Evolutionary conservation across 352 stramenopile genomes (phyloP).

Genomic region (Phytopythium sindhum): DNA sequence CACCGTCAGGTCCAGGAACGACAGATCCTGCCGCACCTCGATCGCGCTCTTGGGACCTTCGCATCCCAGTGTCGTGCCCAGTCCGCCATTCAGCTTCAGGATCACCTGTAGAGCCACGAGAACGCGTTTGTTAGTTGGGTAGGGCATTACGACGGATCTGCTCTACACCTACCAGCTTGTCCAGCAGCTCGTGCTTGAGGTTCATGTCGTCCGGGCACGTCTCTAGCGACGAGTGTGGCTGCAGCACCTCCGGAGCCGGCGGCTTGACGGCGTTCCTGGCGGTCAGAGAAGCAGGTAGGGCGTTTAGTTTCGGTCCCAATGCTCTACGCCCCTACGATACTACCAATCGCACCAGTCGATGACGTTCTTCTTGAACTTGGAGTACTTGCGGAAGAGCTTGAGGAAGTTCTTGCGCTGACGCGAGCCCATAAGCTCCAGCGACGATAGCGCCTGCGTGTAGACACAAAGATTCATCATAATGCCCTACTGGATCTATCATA

Average conservation of each 20-base stretch:
- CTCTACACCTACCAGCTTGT: slow-evolving; percentile 79
- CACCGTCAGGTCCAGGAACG: slow-evolving; percentile 98
- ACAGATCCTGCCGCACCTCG: slow-evolving; percentile 91
- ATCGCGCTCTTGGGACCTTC: slow-evolving; percentile 92
- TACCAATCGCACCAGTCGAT: slow-evolving; percentile 63
- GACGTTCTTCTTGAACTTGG: slow-evolving; percentile 73
- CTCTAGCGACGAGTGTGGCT: slow-evolving; percentile 69
- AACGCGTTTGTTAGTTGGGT: background rate
- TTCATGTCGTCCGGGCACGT: slow-evolving; percentile 91
- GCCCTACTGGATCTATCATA: background rate
- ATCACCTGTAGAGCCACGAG: slow-evolving; percentile 46
- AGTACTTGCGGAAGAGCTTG: slow-evolving; percentile 89
- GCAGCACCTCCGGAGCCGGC: slow-evolving; percentile 68
- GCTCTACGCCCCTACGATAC: background rate
- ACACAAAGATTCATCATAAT: slow-evolving; percentile 3
- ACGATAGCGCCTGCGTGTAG: slow-evolving; percentile 54
- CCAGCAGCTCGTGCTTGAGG: slow-evolving; percentile 92
- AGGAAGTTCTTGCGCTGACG: slow-evolving; percentile 85
- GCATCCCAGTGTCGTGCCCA: slow-evolving; percentile 98
- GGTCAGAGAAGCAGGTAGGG: background rate
- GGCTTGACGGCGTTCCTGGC: slow-evolving; percentile 77
- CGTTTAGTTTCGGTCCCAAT: background rate
- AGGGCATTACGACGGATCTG: background rate
- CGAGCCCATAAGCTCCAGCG: slow-evolving; percentile 74
- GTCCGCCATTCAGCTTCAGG: slow-evolving; percentile 98